Conservation (phyloP, 345 rosid genomes). For the Clausena lansium region DNA sequence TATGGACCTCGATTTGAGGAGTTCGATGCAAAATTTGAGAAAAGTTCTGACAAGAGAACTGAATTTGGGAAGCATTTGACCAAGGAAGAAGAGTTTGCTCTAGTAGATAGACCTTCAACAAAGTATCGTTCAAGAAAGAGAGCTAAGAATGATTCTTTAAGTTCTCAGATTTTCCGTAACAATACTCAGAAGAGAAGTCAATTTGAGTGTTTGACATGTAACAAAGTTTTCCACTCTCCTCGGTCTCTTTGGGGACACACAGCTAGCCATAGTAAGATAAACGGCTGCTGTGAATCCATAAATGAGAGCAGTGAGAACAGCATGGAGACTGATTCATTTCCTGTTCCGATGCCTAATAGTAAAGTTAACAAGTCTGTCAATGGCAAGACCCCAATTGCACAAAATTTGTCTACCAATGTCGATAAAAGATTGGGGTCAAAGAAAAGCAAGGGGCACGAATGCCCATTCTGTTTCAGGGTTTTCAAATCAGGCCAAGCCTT, state of each 20-base stretch:
- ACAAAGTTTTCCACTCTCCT: constrained; percentile 29
- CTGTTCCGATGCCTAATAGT: constrained; percentile 25
- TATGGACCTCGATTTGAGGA: constrained; percentile 39
- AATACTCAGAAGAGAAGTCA: constrained; percentile 37
- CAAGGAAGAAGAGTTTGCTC: constrained; percentile 21
- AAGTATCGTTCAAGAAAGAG: constrained; percentile 48
- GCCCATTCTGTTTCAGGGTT: constrained; percentile 84
- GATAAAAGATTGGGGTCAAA: constrained; percentile 37
- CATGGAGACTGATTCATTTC: constrained; percentile 45
- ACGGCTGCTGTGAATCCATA: constrained; percentile 32
- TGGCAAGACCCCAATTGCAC: constrained; percentile 30
- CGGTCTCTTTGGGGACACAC: constrained; percentile 25
- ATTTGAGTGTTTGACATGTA: constrained; percentile 33
- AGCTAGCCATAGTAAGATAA: constrained; percentile 36
- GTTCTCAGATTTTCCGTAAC: constrained; percentile 22
- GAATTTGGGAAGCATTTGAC: constrained; percentile 27
- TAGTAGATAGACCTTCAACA: constrained; percentile 32
- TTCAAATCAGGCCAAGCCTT: constrained; percentile 93
- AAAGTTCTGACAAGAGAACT: constrained; percentile 32
- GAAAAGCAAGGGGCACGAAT: constrained; percentile 69
- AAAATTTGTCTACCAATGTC: constrained; percentile 21
- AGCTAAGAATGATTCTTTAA: constrained; percentile 28
- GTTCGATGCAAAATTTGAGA: constrained; percentile 34
- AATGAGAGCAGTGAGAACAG: constrained; percentile 54
- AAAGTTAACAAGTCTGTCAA: constrained; percentile 21